Evolutionary conservation across 1,139 yeast genomes (phyloP).

Genomic region (Diutina rugosa): DNA sequence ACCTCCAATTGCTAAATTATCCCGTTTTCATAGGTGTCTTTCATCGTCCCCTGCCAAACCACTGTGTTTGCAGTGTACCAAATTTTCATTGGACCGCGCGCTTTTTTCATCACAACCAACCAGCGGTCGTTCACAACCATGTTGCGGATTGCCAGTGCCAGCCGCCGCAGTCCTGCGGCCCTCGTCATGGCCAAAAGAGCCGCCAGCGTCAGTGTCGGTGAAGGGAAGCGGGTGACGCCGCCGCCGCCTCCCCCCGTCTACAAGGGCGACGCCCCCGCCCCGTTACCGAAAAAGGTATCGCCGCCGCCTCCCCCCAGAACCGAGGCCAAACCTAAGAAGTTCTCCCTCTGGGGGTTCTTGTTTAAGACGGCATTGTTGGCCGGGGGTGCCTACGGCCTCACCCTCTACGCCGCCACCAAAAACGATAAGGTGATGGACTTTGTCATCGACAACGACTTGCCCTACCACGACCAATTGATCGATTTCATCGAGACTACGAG

Average conservation of each 20-base stretch:
- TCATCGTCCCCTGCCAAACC: too few species aligned
- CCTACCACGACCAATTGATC: slow-evolving; percentile 30
- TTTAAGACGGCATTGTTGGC: slow-evolving; percentile 19
- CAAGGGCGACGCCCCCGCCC: background rate
- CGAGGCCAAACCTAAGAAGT: slow-evolving; percentile 12
- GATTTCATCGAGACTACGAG: slow-evolving; percentile 28
- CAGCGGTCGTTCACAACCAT: background rate
- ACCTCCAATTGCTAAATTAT: too few species aligned
- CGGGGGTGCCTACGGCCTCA: slow-evolving; percentile 23
- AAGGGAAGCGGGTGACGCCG: background rate
- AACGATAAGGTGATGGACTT: slow-evolving; percentile 33
- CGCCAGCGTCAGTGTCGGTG: background rate
- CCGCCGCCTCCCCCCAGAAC: slow-evolving; percentile 5
- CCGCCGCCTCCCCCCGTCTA: background rate
- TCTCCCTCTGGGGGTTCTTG: slow-evolving; percentile 20
- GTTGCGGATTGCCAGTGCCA: background rate
- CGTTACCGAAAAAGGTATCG: background rate
- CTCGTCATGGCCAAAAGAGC: background rate
- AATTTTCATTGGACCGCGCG: background rate
- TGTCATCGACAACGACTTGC: slow-evolving; percentile 31
- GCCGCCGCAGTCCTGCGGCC: background rate
- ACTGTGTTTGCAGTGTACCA: too few species aligned
- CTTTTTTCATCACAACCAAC: background rate
- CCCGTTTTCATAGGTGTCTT: too few species aligned
- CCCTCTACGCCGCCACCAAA: slow-evolving; percentile 31